phyloP scores from a whole-genome alignment of 73 alveolate species.

The Paramecium octaurelia region DNA sequence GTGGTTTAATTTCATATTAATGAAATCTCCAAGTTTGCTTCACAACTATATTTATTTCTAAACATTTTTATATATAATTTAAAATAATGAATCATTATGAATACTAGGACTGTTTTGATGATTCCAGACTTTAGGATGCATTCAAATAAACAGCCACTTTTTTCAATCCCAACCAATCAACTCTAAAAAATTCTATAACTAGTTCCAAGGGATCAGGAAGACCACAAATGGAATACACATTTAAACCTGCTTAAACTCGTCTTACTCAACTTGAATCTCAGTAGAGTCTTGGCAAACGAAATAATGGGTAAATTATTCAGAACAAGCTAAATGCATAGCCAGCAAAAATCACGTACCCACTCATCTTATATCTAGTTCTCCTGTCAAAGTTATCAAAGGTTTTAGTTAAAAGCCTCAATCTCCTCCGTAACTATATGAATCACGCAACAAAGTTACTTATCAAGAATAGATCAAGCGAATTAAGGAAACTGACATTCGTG shows the following conservation, averaged over 20 bases:
- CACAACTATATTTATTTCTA: background rate
- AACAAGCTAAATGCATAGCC: background rate
- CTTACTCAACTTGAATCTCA: background rate
- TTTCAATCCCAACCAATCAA: background rate
- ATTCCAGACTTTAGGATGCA: background rate
- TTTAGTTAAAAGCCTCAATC: background rate
- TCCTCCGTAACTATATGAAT: background rate
- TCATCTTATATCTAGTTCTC: background rate
- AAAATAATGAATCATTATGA: background rate
- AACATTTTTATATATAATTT: background rate
- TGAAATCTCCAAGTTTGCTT: background rate
- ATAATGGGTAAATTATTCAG: background rate
- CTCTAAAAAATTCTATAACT: background rate
- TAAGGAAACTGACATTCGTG: background rate
- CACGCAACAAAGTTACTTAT: background rate
- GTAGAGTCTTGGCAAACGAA: background rate
- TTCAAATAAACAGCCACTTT: background rate
- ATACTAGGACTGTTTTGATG: background rate
- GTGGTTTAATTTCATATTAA: background rate
- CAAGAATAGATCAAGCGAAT: background rate
- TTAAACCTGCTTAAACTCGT: background rate
- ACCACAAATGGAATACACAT: background rate
- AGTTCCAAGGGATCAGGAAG: constrained; percentile 8
- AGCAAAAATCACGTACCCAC: background rate
- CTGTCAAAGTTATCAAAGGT: background rate